phyloP scores from a whole-genome alignment of 306 rosid genomes.

The Prunus armeniaca region DNA sequence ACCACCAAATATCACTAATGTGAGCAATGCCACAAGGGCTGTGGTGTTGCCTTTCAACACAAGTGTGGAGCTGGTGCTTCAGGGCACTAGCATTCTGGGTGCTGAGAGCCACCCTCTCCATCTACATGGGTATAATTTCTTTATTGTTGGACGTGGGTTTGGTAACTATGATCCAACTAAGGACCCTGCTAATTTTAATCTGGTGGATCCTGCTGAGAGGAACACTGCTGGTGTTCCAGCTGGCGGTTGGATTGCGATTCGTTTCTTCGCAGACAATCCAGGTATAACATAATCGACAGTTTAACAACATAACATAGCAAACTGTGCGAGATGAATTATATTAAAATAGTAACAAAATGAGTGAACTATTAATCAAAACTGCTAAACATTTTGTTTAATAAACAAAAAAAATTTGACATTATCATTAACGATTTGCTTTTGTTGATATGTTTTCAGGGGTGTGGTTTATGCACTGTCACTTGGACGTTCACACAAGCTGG shows the following conservation, averaged over 20 bases:
- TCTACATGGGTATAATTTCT: slow-evolving; percentile 80
- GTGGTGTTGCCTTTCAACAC: slow-evolving; percentile 64
- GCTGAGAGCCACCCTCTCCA: slow-evolving; percentile 89
- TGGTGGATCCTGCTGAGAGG: slow-evolving; percentile 69
- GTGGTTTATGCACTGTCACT: slow-evolving; percentile 94
- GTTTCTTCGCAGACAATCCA: slow-evolving; percentile 77
- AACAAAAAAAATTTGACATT: too few relatives aligned
- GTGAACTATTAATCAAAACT: too few relatives aligned
- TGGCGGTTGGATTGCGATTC: slow-evolving; percentile 78
- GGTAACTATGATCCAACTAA: slow-evolving; percentile 68
- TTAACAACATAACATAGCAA: neutral
- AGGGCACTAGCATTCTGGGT: slow-evolving; percentile 62
- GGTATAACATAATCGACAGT: slow-evolving; percentile 29
- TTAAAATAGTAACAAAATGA: neutral
- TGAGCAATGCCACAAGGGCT: slow-evolving; percentile 51
- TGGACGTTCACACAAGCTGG: slow-evolving; percentile 89
- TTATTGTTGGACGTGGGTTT: slow-evolving; percentile 68
- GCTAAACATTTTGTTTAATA: too few relatives aligned
- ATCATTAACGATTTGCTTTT: too few relatives aligned
- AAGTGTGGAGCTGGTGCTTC: slow-evolving; percentile 73
- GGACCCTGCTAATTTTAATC: slow-evolving; percentile 62
- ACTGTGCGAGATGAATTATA: neutral
- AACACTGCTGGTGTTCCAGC: slow-evolving; percentile 66
- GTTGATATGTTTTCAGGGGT: slow-evolving; percentile 46
- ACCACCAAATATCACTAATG: slow-evolving; percentile 66